Base-by-base conservation (phyloP, 371 early-diverging fungal species). In the Mucor velutinosus region DNA sequence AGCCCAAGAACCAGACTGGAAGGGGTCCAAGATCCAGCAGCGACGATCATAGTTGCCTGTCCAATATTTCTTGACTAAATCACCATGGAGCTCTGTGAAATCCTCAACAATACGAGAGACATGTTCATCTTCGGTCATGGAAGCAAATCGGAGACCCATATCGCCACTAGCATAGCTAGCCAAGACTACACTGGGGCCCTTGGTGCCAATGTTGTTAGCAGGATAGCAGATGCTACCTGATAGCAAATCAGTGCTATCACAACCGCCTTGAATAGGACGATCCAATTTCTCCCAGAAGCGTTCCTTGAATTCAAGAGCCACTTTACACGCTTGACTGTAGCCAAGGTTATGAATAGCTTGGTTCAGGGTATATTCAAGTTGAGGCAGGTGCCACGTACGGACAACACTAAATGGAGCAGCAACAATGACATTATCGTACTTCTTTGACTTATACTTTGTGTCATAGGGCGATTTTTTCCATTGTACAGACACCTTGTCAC, bases 231-330 rank as follows among this genome's bases (percentile, higher is more conserved):
- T 70, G 21, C 47, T 56, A 1, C 69, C 64, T 25, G 64, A 62
- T 17, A 58, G 17, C 27, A 78, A 61, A 60, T 78, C 78, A 21
- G 78, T 78, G 12, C 66, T 39, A 47, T 70, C 70, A 62, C 72
- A 72, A 47, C 77, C 77, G 51, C 77, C 77, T 33, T 65, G 47
- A 58, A 77, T 77, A 49, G 77, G 75, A 19, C 37, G 41, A 49
- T 77, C 72, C 35, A 65, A 67, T 5, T 77, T 66, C 35, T 77
- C 77, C 77, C 77, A 77, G 62, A 77, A 77, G 21, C 77, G 72
- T 12, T 65, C 62, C 60, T 66, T 67, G 65, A 77, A 77, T 65
- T 74, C 72, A 29, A 77, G 64, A 25, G 75, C 69, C 1, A 77
- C 70, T 51, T 77, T 77, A 62, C 72, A 74, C 4, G 75, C 69